Evolutionary conservation across 2,329 filamentous ascomycete species (phyloP).

Genomic region (Calonectria crousiana): DNA sequence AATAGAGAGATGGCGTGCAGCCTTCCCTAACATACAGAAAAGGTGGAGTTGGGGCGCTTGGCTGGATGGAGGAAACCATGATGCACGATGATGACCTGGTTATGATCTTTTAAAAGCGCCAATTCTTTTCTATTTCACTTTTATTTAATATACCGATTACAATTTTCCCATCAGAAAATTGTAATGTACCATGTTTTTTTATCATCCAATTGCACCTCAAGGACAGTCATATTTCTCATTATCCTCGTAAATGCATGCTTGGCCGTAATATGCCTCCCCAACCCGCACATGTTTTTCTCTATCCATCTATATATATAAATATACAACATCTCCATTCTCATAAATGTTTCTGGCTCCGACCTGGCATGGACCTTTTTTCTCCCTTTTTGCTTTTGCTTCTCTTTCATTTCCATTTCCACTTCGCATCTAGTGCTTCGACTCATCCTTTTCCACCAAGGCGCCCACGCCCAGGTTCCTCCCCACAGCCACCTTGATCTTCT

Average conservation of each 20-base stretch:
- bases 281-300: slow-evolving; percentile 38
- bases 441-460: slow-evolving; percentile 79
- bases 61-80: no score
- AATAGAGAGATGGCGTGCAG: no score
- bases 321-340: neutral
- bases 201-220: neutral
- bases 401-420: neutral
- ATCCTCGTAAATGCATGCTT: slow-evolving; percentile 23
- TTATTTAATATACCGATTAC: no score
- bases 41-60: no score
- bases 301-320: slow-evolving; percentile 42
- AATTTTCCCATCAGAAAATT: neutral
- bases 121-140: no score
- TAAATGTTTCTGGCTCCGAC: neutral
- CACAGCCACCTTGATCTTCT: slow-evolving; percentile 82
- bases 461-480: slow-evolving; percentile 84
- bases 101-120: no score
- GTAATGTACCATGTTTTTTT: neutral
- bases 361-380: neutral
- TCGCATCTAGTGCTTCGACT: slow-evolving; percentile 54
- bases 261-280: slow-evolving; percentile 29
- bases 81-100: no score
- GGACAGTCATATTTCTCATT: slow-evolving; percentile 18
- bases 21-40: no score
- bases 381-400: neutral